Base-by-base conservation (phyloP, 257 asterid genomes). In the Primulina huaijiensis region DNA sequence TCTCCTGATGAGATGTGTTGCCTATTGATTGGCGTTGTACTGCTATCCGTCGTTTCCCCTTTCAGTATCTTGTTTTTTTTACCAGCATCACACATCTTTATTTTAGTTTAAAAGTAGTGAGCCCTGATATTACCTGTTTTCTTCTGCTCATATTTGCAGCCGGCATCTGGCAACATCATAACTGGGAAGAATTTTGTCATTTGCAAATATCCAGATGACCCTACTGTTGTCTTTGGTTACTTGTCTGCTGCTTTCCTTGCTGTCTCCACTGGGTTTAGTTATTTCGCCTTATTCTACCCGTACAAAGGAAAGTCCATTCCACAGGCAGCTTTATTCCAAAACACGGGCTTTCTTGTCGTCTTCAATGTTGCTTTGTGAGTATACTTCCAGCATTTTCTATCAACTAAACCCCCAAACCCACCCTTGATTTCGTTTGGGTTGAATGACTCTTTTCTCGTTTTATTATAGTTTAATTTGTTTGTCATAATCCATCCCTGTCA, bases 271-370 rank as follows among this genome's bases (percentile, higher is more conserved):
- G 21, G 72, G 19, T 94, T 84, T 25, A 96, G 97, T 17, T 82
- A 69, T n/a, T 65, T 31, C 2, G 83, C 99, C 7, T 70, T 90
- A 8, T 86, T 94, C 66, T 85, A 91, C 72, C 84, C 91, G 21
- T 94, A 94, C 88, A 82, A 81, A 72, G 97, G 97, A n/a, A 87
- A 87, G 82, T 69, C 89, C 4, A 76, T 94, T 60, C 99, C 97
- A 8, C 82, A 69, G 75, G 67, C 76, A 2, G 90, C 87, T 29
- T 74, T 94, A 17, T 85, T 88, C 80, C 83, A 78, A 53, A 91
- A 80, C 92, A 80, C 74, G 35, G 64, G 83, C 72, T 87, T 94
- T 55, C 60, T 82, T 5, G 76, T 80, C 79, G 91, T 94, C 82
- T 60, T 87, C 79, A 84, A 84, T 27, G 60, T 94, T 65, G 95